A percentile compares a stretch with the other conserved stretches of the same genome.
Conservation (phyloP, 73 alveolate species). For the Tetrahymena thermophila region DNA sequence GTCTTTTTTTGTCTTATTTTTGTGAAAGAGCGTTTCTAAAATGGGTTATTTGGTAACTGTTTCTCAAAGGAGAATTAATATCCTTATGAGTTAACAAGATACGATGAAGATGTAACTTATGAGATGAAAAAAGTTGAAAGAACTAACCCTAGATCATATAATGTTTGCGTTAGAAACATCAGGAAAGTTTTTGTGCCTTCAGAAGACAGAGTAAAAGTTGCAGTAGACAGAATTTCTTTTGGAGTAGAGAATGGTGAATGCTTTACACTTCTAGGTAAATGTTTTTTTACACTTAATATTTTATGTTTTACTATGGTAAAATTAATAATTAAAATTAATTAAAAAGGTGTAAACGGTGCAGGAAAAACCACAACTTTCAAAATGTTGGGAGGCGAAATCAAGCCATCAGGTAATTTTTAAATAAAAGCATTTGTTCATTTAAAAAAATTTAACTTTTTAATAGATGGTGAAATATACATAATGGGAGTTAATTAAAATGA, state of each 20-base stretch:
- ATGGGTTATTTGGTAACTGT: slow-evolving; percentile 21
- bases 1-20: slow-evolving; percentile 6
- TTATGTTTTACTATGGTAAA: no score
- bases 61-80: slow-evolving; percentile 9
- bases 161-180: slow-evolving; percentile 58
- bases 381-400: slow-evolving; percentile 84
- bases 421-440: slow-evolving; percentile 47
- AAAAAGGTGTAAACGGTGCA: slow-evolving; percentile 74
- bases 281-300: no score
- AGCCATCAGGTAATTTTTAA: slow-evolving; percentile 56
- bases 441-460: slow-evolving; percentile 53
- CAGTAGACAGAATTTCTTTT: slow-evolving; percentile 66
- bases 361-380: slow-evolving; percentile 72
- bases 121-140: slow-evolving; percentile 57
- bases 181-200: slow-evolving; percentile 54
- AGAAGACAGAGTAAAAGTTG: slow-evolving; percentile 40
- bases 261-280: slow-evolving; percentile 57
- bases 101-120: slow-evolving; percentile 69
- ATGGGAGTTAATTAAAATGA: slow-evolving; percentile 52
- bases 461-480: slow-evolving; percentile 80
- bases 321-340: no score
- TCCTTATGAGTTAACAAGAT: slow-evolving; percentile 11
- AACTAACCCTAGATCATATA: slow-evolving; percentile 23
- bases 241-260: slow-evolving; percentile 75
- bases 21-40: slow-evolving; percentile 31